These are phyloP conservation scores for Carex myosuroides DNA, from an alignment of 176 grass and related monocot species.

Conservation along the genomic window DNA sequence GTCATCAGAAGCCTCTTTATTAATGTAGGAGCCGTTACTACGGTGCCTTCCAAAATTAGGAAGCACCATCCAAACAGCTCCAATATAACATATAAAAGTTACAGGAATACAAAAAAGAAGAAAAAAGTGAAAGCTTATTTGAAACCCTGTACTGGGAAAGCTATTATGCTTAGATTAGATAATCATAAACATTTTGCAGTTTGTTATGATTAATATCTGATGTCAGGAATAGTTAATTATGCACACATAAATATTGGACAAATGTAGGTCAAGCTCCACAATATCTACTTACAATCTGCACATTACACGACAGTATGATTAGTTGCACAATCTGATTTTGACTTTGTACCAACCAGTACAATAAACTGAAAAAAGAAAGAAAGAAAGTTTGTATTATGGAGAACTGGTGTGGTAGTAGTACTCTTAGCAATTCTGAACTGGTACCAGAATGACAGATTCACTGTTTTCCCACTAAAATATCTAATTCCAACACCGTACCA, in stretches of 20 bases:
- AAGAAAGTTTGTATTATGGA: neutral
- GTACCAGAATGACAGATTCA: neutral
- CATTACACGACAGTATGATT: neutral
- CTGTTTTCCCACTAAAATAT: neutral
- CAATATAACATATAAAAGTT: neutral
- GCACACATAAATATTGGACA: neutral
- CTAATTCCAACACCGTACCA: neutral
- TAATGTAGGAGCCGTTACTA: constrained; percentile 16
- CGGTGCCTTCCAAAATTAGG: constrained; percentile 5
- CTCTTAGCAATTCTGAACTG: neutral
- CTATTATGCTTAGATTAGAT: neutral
- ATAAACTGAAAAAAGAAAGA: neutral
- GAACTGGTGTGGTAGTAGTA: neutral
- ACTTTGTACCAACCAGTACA: neutral
- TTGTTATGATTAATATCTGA: neutral
- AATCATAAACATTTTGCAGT: neutral
- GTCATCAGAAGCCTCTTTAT: constrained; percentile 29
- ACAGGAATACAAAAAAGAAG: neutral
- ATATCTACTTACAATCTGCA: neutral
- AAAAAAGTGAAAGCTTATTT: neutral
- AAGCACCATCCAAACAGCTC: constrained; percentile 16
- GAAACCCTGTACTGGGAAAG: neutral
- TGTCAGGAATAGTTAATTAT: neutral
- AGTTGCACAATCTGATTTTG: neutral
- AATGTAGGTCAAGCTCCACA: neutral